These are phyloP conservation scores for Lasiosphaeria ovina DNA, from an alignment of 495 filamentous ascomycete genomes.

Conservation along the genomic window DNA sequence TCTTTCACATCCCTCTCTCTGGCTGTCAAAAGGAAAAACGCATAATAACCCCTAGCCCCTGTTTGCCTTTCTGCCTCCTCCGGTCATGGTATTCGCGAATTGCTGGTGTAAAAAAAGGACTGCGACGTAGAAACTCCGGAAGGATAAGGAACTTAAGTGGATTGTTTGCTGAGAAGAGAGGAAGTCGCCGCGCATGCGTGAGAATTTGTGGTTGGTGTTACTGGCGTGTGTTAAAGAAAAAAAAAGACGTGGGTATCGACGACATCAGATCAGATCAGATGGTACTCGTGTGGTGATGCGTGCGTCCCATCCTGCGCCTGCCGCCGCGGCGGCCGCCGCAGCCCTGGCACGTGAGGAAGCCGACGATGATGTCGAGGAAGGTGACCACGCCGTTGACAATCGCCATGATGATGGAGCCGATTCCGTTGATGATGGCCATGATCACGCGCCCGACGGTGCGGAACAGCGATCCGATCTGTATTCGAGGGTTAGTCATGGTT, in stretches of 20 bases:
- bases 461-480: conserved; percentile 74
- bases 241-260: neutral
- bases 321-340: conserved; percentile 34
- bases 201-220: too few species aligned
- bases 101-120: too few species aligned
- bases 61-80: too few species aligned
- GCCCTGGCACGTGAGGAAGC: conserved; percentile 77
- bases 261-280: neutral
- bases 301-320: conserved; percentile 24
- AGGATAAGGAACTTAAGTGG: too few species aligned
- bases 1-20: too few species aligned
- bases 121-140: too few species aligned
- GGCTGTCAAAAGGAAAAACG: too few species aligned
- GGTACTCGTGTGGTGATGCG: conserved; percentile 24
- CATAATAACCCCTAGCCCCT: too few species aligned
- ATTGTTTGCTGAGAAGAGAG: too few species aligned
- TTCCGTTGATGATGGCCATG: conserved; percentile 76
- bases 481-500: conserved; percentile 17
- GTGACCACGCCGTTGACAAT: conserved; percentile 69
- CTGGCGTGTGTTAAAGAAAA: neutral
- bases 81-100: too few species aligned
- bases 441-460: conserved; percentile 79
- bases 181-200: too few species aligned
- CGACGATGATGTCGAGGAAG: conserved; percentile 81
- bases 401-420: conserved; percentile 77